These are phyloP conservation scores for Xylaria castorea DNA, from an alignment of 495 filamentous ascomycete species.

Conservation along the genomic window DNA sequence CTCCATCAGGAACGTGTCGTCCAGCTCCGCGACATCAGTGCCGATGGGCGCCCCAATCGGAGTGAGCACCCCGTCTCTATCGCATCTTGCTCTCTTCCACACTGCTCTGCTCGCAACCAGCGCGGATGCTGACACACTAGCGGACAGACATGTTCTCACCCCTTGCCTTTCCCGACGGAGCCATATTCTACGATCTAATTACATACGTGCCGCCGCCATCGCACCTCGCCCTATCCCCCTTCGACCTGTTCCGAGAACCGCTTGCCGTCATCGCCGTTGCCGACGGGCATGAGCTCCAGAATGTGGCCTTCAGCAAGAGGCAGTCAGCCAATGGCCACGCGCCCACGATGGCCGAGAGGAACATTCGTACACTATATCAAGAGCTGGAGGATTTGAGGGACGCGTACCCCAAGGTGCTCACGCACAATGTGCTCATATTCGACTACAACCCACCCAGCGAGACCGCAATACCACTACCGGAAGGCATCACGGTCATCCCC, in stretches of 20 bases:
- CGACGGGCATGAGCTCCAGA: constrained; percentile 69
- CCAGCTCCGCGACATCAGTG: constrained; percentile 87
- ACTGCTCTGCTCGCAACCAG: constrained; percentile 1
- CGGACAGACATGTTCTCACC: constrained; percentile 90
- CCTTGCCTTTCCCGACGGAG: constrained; percentile 85
- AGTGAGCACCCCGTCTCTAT: constrained; percentile 61
- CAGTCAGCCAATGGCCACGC: constrained; percentile 53
- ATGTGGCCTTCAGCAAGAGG: constrained; percentile 52
- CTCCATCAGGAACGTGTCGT: constrained; percentile 83
- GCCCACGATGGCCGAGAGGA: constrained; percentile 52
- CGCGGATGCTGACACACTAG: constrained; percentile 40
- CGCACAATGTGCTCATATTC: constrained; percentile 81
- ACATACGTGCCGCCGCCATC: constrained; percentile 78
- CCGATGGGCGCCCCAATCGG: constrained; percentile 84
- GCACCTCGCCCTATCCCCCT: constrained; percentile 79
- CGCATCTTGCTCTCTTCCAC: neutral
- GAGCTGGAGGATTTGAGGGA: constrained; percentile 74
- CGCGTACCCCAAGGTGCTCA: constrained; percentile 74
- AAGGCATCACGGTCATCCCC: constrained; percentile 76
- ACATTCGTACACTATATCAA: constrained; percentile 62
- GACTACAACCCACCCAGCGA: constrained; percentile 62
- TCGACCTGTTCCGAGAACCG: constrained; percentile 83
- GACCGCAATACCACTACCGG: constrained; percentile 56
- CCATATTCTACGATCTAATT: constrained; percentile 88
- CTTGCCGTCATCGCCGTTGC: constrained; percentile 80